Base-by-base conservation (phyloP, 139 green algal species). In the Coccomyxa sp. region DNA sequence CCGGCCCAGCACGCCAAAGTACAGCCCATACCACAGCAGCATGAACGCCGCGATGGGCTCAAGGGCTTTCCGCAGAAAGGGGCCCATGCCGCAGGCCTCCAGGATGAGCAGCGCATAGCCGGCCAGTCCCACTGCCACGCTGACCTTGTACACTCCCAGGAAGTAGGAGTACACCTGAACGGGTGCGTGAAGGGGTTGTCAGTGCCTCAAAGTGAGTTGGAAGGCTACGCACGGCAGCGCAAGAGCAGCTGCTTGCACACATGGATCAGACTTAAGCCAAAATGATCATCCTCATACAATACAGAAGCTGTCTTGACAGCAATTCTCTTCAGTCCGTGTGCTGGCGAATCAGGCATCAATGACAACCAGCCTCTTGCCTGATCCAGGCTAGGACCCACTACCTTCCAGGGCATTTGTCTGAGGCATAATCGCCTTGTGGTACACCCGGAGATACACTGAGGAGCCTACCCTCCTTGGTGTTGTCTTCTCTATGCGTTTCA, bases 1-100 rank as follows among this genome's bases (percentile, higher is more conserved):
- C 0, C 94, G 83, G 0, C 89, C 90, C 39, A 98, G 82, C 31
- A 97, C 89, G 41, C 94, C 94, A 84, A 95, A 98, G 82, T 97
- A 98, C 7, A 97, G 73, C 0, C 94, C 92, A 81, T 97, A 98
- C 76, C 84, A 84, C 14, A 87, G 73, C 37, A 89, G 73, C 68
- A 86, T 75, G 0, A 94, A 36, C 6, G 81, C 58, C 54, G 70
- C 80, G 24, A 68, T 72, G 78, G 78, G 33, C 87, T 54, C 18
- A 89, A 5, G 64, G 74, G 39, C 22, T 22, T 44, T 27, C 12
- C 73, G 54, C 22, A 93, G 73, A 68, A 95, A 34, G 2, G 85
- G 74, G 6, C 84, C 88, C 7, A 85, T 24, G 4, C 89, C 89
- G 35, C 93, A 87, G 40, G 96, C 54, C 24, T 94, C 85, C 38